Percentiles rank a stretch among this genome's conserved stretches.
phyloP scores from a whole-genome alignment of 2,329 filamentous ascomycete genomes.

The Xylariomycetidae sp. region DNA sequence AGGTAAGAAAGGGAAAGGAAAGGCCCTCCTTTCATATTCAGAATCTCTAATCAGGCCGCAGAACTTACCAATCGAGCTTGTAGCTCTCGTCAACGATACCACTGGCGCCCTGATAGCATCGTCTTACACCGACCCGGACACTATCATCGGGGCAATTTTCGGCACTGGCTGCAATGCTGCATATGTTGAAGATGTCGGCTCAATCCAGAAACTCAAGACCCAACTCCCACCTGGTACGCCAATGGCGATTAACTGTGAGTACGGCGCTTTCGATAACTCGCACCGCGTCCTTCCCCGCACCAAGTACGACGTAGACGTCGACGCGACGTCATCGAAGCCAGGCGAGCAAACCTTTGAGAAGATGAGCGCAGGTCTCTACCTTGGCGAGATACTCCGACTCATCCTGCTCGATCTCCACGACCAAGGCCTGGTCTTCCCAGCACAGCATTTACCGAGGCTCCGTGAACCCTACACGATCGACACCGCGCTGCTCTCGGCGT shows the following conservation, averaged over 20 bases:
- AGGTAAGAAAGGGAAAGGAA: not conserved
- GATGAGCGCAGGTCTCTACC: slow-evolving; percentile 1
- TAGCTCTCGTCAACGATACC: slow-evolving; percentile 1
- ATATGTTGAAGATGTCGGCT: slow-evolving; percentile 1
- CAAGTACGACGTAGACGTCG: slow-evolving; percentile 1
- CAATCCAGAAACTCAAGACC: slow-evolving; percentile 1
- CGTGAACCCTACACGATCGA: not conserved
- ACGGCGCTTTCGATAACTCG: slow-evolving; percentile 2
- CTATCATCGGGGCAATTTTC: slow-evolving; percentile 1
- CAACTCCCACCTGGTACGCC: not conserved
- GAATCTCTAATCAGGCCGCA: not conserved
- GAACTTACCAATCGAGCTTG: not conserved
- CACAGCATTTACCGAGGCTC: not conserved
- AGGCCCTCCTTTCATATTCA: not conserved
- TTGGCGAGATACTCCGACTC: slow-evolving; percentile 4
- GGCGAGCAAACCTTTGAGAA: slow-evolving; percentile 2
- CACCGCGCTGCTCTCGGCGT: not conserved
- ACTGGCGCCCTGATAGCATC: slow-evolving; percentile 1
- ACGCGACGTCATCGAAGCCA: not conserved
- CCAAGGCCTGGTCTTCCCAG: not conserved
- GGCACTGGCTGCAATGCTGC: slow-evolving; percentile 2
- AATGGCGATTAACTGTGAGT: slow-evolving; percentile 1
- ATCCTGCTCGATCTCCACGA: slow-evolving; percentile 1
- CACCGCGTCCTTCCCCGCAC: not conserved
- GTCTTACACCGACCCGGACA: slow-evolving; percentile 1